Evolutionary conservation across 1,139 yeast species (phyloP).

Genomic region (Hyphopichia wangnamkhiaoensis): DNA sequence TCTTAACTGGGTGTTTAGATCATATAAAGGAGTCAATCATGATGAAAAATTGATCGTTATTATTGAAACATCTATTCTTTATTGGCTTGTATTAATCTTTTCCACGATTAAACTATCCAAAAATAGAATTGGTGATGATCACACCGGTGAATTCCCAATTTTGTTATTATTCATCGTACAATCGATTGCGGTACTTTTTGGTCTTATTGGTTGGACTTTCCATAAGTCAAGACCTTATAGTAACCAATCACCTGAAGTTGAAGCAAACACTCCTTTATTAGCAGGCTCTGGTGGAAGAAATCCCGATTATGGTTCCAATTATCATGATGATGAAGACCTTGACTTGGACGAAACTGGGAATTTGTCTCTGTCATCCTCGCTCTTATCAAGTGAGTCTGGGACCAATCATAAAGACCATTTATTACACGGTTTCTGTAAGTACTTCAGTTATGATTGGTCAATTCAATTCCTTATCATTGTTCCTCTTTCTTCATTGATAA

Average conservation of each 20-base stretch:
- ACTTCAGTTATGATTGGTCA: slow-evolving; percentile 76
- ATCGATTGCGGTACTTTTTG: slow-evolving; percentile 55
- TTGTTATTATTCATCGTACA: slow-evolving; percentile 53
- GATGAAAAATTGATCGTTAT: slow-evolving; percentile 72
- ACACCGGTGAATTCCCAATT: slow-evolving; percentile 62
- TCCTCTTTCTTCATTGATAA: slow-evolving; percentile 59
- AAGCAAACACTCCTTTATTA: slow-evolving; percentile 34
- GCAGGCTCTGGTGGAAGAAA: slow-evolving; percentile 12
- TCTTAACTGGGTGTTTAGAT: slow-evolving; percentile 39
- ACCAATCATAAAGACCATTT: slow-evolving; percentile 13
- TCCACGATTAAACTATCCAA: slow-evolving; percentile 48
- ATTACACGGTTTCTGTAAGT: slow-evolving; percentile 37
- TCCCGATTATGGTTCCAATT: slow-evolving; percentile 26
- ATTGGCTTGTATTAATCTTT: slow-evolving; percentile 56
- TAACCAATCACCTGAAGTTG: slow-evolving; percentile 15
- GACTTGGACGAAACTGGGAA: slow-evolving; percentile 12
- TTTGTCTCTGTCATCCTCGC: slow-evolving; percentile 10
- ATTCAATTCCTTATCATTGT: slow-evolving; percentile 67
- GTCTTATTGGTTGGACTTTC: slow-evolving; percentile 51
- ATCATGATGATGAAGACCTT: slow-evolving; percentile 13
- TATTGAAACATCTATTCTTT: slow-evolving; percentile 54
- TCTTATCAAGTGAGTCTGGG: slow-evolving; percentile 11
- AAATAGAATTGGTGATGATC: slow-evolving; percentile 42
- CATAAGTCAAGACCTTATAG: slow-evolving; percentile 15
- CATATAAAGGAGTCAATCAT: slow-evolving; percentile 54